These are phyloP conservation scores for Colletotrichum viniferum DNA, from an alignment of 2,329 filamentous ascomycete species.

Conservation along the genomic window DNA sequence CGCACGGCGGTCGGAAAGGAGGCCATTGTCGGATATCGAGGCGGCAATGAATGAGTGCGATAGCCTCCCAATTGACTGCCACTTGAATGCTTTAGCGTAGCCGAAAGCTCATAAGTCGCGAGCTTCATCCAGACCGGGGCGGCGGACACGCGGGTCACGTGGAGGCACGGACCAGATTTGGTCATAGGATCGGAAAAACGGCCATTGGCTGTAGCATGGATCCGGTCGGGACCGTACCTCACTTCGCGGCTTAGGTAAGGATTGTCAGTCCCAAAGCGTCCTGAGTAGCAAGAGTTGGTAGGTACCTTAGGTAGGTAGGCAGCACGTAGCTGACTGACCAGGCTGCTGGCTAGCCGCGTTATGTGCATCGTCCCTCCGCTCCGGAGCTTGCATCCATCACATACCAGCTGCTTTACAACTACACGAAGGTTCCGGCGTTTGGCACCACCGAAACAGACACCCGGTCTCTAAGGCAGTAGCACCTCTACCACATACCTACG, in stretches of 20 bases:
- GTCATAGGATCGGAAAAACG: slow-evolving; percentile 18
- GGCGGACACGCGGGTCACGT: slow-evolving; percentile 9
- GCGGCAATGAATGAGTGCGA: slow-evolving; percentile 2
- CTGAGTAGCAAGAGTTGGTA: background rate
- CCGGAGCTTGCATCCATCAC: slow-evolving; percentile 12
- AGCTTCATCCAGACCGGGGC: slow-evolving; percentile 12
- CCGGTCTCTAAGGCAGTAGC: background rate
- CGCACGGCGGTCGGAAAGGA: slow-evolving; percentile 62
- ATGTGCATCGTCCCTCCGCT: slow-evolving; percentile 14
- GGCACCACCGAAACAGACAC: background rate
- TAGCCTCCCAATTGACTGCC: slow-evolving; percentile 26
- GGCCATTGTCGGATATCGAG: slow-evolving; percentile 45
- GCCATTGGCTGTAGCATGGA: background rate
- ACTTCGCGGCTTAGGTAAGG: background rate
- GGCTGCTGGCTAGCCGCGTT: slow-evolving; percentile 45
- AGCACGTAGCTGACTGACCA: slow-evolving; percentile 25
- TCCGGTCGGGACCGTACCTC: background rate
- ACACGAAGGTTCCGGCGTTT: background rate
- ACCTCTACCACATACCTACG: background rate
- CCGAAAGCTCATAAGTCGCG: slow-evolving; percentile 11
- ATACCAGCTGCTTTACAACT: background rate
- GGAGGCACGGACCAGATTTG: background rate
- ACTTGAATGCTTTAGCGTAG: background rate
- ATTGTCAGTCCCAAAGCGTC: background rate
- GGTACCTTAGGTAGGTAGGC: background rate